Evolutionary conservation across 805 yeast genomes (phyloP), one percentile per base, ranked within the genome.

Genomic region (Osmozyma mogii): DNA sequence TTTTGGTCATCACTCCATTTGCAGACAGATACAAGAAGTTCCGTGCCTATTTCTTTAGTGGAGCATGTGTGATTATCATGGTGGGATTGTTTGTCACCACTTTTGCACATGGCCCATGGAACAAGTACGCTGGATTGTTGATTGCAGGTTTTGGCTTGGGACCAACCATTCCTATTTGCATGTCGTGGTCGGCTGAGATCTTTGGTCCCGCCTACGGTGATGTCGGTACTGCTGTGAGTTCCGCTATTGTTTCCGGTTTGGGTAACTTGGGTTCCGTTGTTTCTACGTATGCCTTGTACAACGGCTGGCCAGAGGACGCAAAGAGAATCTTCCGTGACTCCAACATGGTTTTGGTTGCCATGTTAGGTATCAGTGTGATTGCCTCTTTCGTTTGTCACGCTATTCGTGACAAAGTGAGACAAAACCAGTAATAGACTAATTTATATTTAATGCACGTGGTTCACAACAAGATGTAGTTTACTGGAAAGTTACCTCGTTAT

Each of bases 61-160:
- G 58, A 17, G 70, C 89, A 1, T 70, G 81, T 23, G 41, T 70
- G 17, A 71, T 85, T 28, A 83, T 85, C 44, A 82, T 84, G 17
- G 58, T 66, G 22, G 95, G 95, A 2, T 56, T 84, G 55, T 54
- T 81, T 27, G 84, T 84, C 17, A 75, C 82, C 11, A 84, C 94
- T 0, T 84, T 64, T 49, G 92, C 94, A 1, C 60, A 62, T 8
- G 78, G 75, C 3, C 57, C 75, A 16, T 84, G 95, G 95, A 66
- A 71, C 34, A 70, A 73, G 43, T 84, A 83, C 50, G 94, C 75
- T 6, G 95, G 95, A 1, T 62, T 84, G 30, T 63, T 84, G 37
- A 75, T 84, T 47, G 76, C 84, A 5, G 95, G 95, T 0, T 81
- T 78, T 42, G 95, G 95, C 1, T 65, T 84, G 28, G 95, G 95